Base-by-base conservation (phyloP, 306 rosid species). In the Ceratonia siliqua region DNA sequence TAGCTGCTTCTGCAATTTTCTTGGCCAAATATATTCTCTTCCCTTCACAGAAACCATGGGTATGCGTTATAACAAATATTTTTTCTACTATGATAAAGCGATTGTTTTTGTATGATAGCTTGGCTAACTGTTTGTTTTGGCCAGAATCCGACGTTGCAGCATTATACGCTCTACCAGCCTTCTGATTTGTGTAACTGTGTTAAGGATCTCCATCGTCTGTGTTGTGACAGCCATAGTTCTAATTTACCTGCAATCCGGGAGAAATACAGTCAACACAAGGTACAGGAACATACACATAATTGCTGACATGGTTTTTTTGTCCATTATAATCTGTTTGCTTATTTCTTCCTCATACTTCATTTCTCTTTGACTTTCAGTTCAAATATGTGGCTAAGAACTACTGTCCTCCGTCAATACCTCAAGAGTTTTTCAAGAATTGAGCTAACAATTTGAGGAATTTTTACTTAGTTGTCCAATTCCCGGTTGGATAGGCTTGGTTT, bases 1-100 rank as follows among this genome's bases (percentile, higher is more conserved):
- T 89, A 18, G 97, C 99, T 24, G 97, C 96, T 36, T 88, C 99
- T 7, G 90, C 97, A 3, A 90, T 94, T 62, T 94, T 94, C 89
- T 78, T 94, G 72, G 96, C 96, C 38, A 90, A 82, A 33, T 94
- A 82, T 62, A 55, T 92, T 5, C 90, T 90, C 50, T 38, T 27
- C 59, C 97, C 99, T 21, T 76, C 90, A 12, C 81, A 72, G 72
- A 92, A 81, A 86, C 99, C 97, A 61, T 94, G 98, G 98, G 98
- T 94, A 86, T 14, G 86, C 36, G 13, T 69, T 32, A 10, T 53
- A 46, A 38, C 20, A 33, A 22, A 28, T 10, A 65, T 38, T 32
- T 30, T 25, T 21, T 18, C 1, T 25, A 9, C 53, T 30, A 18
- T 68, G 21, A 66, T 39, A 14, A 7, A 18, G 20, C 17, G 21